Base-by-base conservation (phyloP, 257 asterid genomes). In the Plantago elongata region DNA sequence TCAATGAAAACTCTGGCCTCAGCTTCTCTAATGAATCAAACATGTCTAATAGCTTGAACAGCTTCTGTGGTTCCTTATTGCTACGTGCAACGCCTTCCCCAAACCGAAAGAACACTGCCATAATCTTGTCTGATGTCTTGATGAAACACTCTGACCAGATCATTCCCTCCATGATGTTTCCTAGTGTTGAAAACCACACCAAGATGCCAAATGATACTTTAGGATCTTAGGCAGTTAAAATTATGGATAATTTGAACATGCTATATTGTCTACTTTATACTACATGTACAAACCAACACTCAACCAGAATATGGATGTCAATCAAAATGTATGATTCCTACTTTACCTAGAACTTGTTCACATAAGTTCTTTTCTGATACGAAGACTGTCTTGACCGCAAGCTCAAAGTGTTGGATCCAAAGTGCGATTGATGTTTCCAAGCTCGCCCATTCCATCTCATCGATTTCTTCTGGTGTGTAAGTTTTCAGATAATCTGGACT, bases 31-130 rank as follows among this genome's bases (percentile, higher is more conserved):
- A 67, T 0, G 91, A 81, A 3, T 75, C 82, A 17, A 80, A 80
- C 94, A 84, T 86, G 72, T 89, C 95, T n/a, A 89, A 54, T 9
- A 89, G 97, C 79, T 84, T 89, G 78, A 89, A 89, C 14, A 89
- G 75, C 76, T 89, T 89, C 72, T 89, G 95, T 13, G 97, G 89
- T 40, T 84, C 95, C 66, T 84, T 89, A 13, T 68, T 79, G 76
- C 97, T 81, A 59, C 95, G 63, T 4, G 97, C 89, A 2, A 86
- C 86, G 34, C 95, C 97, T 65, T 89, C 97, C 0, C 91, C 97
- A 17, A 89, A 89, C n/a, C 94, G 73, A 60, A 89, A 89, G 76
- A 89, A 89, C 64, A 89, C 97, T 0, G 95, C 97, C 94, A 84
- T 86, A 79, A 89, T 89, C 65, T 86, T 89, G 78, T 89, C 97